Evolutionary conservation across 1,139 yeast genomes (phyloP), one percentile per base, ranked within the genome.

Genomic region (Pichia sp.): DNA sequence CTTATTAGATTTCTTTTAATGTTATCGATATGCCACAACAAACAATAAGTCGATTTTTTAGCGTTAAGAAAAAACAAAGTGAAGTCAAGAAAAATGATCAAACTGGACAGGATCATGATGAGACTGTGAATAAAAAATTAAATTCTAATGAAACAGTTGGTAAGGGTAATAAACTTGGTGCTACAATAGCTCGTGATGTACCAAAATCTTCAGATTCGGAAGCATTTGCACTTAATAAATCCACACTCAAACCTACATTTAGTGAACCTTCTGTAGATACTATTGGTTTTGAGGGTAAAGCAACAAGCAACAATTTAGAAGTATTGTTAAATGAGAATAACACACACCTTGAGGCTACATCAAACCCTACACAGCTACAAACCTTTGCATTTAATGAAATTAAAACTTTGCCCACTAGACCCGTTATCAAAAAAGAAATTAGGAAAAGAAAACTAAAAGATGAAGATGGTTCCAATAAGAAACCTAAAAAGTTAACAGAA

Each of bases 401-500:
- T n/a, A 9, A 3, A 8, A 32, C 7, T 16, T 32, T 9, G 7
- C 7, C 23, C 12, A 20, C 12, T 3, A 29, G 13, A 12, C 20
- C 25, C 1, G 20, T 2, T 6, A 25, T 46, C 30, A 22, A 39
- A 35, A 5, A 37, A 12, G 22, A 25, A 8, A 16, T 13, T 22
- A 35, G n/a, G 15, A 36, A 36, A 24, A 12, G 24, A 24, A n/a
- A 24, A 25, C 11, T 18, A 16, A 23, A 25, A 7, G 6, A 16
- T n/a, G 30, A 16, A 25, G 11, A 24, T 22, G 36, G 11, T 22
- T 30, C 23, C 18, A 11, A 20, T 18, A 39, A 49, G 42, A 43
- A 42, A 16, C 22, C 29, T 9, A 50, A 46, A 41, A 22, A n/a
- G 5, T 63, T 80, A 44, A 90, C 96, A 0, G 96, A 97, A 0